phyloP scores from a whole-genome alignment of 1,139 yeast genomes.

The Entelexis sorbosivorans region DNA sequence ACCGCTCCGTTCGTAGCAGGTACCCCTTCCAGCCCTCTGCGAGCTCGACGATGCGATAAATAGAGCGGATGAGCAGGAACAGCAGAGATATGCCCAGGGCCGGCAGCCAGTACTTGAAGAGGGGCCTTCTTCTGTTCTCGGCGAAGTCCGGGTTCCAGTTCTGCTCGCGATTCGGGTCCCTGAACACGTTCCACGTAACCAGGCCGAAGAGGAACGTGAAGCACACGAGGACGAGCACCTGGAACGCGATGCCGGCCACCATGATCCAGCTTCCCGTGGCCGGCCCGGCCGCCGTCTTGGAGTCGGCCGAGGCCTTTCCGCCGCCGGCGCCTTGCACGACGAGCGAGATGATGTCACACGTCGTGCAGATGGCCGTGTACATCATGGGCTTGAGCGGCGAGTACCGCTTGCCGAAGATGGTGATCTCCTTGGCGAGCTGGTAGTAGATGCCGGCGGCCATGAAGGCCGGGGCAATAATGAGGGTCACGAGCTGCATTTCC shows the following conservation, averaged over 20 bases:
- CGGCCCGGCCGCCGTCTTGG: background rate
- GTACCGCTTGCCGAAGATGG: constrained; percentile 53
- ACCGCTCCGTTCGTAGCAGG: background rate
- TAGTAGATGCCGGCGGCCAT: constrained; percentile 36
- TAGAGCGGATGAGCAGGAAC: background rate
- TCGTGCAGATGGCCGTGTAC: constrained; percentile 59
- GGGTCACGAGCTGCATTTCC: background rate
- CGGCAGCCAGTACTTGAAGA: background rate
- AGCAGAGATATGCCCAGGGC: background rate
- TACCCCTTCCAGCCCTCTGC: background rate
- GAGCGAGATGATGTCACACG: constrained; percentile 43
- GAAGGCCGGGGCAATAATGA: background rate
- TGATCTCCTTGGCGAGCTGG: constrained; percentile 59
- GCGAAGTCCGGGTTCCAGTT: background rate
- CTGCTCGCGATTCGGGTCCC: background rate
- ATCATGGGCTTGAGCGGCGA: constrained; percentile 61
- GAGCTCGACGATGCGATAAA: background rate
- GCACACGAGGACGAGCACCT: background rate
- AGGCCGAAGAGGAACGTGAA: background rate
- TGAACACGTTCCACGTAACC: background rate
- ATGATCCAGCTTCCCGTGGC: background rate
- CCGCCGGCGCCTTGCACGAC: background rate
- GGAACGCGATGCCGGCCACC: background rate
- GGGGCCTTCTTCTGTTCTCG: background rate
- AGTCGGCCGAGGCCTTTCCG: background rate